These are phyloP conservation scores for Podaxis sp. DNA, from an alignment of 768 basidiomycete genomes.

Conservation along the genomic window DNA sequence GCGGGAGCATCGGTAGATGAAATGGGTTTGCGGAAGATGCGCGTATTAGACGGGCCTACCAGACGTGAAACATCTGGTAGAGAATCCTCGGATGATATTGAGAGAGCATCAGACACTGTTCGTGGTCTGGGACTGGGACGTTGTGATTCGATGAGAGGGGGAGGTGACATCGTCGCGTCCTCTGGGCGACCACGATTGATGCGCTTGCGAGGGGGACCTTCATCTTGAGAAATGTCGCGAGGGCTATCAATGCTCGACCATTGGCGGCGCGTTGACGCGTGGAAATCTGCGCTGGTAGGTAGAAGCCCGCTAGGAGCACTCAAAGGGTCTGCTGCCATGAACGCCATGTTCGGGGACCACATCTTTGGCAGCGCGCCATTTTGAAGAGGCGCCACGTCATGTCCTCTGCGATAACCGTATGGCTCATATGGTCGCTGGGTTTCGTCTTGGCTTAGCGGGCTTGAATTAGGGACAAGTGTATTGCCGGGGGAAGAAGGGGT, in stretches of 20 bases:
- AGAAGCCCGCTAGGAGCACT: conserved; percentile 59
- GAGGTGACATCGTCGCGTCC: conserved; percentile 43
- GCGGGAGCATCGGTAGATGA: conserved; percentile 25
- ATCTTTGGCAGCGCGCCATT: conserved; percentile 33
- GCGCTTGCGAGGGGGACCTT: conserved; percentile 72
- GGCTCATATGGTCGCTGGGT: conserved; percentile 37
- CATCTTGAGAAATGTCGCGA: conserved; percentile 43
- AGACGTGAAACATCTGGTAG: conserved; percentile 46
- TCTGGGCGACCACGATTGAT: conserved; percentile 50
- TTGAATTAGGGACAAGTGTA: conserved; percentile 77
- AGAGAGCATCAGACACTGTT: conserved; percentile 24
- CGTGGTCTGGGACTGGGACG: conserved; percentile 9
- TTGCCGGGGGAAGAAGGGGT: conserved; percentile 47
- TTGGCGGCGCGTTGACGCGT: conserved; percentile 56
- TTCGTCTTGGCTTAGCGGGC: conserved; percentile 49
- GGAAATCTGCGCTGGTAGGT: conserved; percentile 33
- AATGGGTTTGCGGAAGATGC: conserved; percentile 50
- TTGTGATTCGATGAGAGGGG: conserved; percentile 29
- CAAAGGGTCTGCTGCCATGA: conserved; percentile 48
- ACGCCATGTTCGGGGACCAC: conserved; percentile 34
- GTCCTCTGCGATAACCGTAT: conserved; percentile 30
- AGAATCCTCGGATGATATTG: conserved; percentile 71
- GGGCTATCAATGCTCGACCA: conserved; percentile 36
- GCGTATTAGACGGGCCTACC: conserved; percentile 46
- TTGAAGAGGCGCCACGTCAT: conserved; percentile 44